Evolutionary conservation across 2,329 filamentous ascomycete genomes (phyloP), one percentile per base, ranked within the genome.

Genomic region (Hymenoscyphus albidus): DNA sequence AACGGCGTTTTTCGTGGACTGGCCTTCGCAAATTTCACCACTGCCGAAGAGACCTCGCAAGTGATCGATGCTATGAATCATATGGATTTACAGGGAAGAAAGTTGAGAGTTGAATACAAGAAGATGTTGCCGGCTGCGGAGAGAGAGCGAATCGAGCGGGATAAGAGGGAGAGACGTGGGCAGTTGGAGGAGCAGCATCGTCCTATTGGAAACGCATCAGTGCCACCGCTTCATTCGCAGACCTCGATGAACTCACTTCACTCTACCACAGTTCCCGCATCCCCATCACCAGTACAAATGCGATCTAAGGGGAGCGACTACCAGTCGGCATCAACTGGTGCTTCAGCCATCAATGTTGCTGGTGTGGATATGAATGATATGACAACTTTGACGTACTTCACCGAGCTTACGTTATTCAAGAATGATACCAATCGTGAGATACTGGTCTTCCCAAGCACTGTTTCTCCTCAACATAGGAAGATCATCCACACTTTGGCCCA

Each of bases 21-120:
- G 61, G 95, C 95, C 1, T 99, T 99, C 80, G 95, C 95, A 75
- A 99, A 99, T 79, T 99, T 98, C 77, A 96, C 95, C 42, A 97
- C 92, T 16, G 88, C 95, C 0, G 91, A 97, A 69, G 95, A 99
- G 77, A 99, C 95, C 0, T 90, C 91, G 13, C 85, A 89, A 59
- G 95, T 98, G 59, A 99, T 99, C 68, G 90, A 97, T 65, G 85
- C 89, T 61, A 90, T 99, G 84, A 99, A 99, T 75, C 93, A 96
- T 72, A 90, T 97, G 77, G 95, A 98, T 74, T 86, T 99, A 9
- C 93, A 97, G 75, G 95, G 95, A 57, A 86, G 95, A 67, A 98
- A 98, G 80, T 81, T 99, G 70, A 86, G 95, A 59, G 95, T 99
- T 32, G 95, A 99, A 78, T 99, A 98, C 81, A 99, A 99, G 83